Base-by-base conservation (phyloP, 164 flowering plant genomes). In the Hamamelis virginiana region DNA sequence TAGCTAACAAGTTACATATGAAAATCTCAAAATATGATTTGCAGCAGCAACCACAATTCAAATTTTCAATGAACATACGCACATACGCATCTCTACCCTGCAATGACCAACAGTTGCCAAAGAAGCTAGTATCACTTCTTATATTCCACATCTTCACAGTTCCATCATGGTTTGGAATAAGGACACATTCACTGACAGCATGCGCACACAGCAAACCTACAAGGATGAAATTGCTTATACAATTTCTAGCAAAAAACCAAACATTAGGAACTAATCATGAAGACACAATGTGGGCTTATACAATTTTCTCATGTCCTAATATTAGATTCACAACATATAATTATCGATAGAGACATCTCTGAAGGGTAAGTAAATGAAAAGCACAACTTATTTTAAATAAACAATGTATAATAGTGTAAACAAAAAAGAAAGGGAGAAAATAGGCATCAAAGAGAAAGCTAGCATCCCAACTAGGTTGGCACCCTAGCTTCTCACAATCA, bases 81-180 rank as follows among this genome's bases (percentile, higher is more conserved):
- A n/a, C 94, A 53, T 87, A 89, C 92, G 87, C 85, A 77, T 96
- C 99, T 83, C 99, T 89, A 59, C 98, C 98, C n/a, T n/a, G 80
- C 88, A 90, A 70, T 96, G 97, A 18, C 98, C 97, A 72, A 96
- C 98, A 59, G 98, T 93, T 65, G 97, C 99, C 65, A 93, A 97
- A 87, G 97, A 96, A n/a, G n/a, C n/a, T n/a, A 58, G 89, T 86
- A 78, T 91, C 97, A 44, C 94, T 93, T 78, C 99, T 83, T 57
- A 90, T 97, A 85, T 96, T 98, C 99, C 99, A 96, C 99, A 96
- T 96, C 80, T 93, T 96, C 62, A 93, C 88, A 71, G 89, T 86
- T 65, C 99, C 99, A 84, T 96, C 99, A 85, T 96, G 97, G 15
- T 94, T 84, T 66, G 99, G 89, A 21, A 97, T 87, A 65, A 96